Conservation (phyloP, 202 grass and related monocot genomes). For the Hordeum pubiflorum region DNA sequence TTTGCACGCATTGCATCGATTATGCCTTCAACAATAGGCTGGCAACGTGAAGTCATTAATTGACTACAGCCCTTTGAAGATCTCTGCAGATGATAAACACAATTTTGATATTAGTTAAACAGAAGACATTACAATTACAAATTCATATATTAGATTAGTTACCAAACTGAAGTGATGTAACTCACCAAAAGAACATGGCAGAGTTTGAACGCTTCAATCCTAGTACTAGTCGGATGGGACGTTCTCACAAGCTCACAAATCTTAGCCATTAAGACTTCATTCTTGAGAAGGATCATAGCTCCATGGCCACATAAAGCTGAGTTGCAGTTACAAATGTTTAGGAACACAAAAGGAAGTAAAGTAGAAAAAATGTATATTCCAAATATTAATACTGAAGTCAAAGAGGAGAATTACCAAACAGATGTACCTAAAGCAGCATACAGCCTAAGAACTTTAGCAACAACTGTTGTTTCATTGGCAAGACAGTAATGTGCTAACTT, state of each 20-base stretch:
- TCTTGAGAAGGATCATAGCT: conserved; percentile 45
- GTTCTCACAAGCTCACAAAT: conserved; percentile 38
- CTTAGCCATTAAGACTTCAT: conserved; percentile 40
- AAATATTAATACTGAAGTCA: conserved; percentile 20
- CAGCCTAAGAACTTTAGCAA: conserved; percentile 44
- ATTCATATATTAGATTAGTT: background rate
- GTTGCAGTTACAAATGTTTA: conserved; percentile 20
- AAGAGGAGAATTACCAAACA: conserved; percentile 48
- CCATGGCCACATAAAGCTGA: conserved; percentile 80
- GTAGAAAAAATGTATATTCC: background rate
- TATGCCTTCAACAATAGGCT: conserved; percentile 49
- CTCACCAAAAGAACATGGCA: conserved; percentile 67
- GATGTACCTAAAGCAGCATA: conserved; percentile 82
- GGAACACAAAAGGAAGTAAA: background rate
- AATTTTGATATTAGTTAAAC: background rate
- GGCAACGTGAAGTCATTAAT: conserved; percentile 39
- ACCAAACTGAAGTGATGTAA: background rate
- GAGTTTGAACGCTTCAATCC: conserved; percentile 59
- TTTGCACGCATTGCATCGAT: conserved; percentile 43
- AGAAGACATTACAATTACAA: background rate
- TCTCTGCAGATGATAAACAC: conserved; percentile 39
- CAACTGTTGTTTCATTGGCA: conserved; percentile 34
- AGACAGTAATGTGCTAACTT: conserved; percentile 39
- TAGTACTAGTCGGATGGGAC: conserved; percentile 29
- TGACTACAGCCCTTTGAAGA: conserved; percentile 39